Conservation (phyloP, 345 rosid species). For the Eucalyptus decipiens region DNA sequence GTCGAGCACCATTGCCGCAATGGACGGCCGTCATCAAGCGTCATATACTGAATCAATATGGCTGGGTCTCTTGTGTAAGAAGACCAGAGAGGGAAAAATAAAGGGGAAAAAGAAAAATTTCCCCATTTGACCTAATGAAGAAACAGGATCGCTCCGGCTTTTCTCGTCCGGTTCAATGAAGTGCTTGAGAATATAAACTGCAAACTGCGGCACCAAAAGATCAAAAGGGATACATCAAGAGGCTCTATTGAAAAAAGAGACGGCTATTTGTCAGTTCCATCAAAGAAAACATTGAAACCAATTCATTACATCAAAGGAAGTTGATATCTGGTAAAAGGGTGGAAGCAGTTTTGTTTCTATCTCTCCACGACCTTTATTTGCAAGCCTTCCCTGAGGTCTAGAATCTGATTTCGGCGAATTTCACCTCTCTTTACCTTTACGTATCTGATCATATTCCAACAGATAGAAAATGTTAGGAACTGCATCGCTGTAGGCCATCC, state of each 20-base stretch:
- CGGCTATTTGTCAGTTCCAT: neutral
- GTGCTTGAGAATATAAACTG: neutral
- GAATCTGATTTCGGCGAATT: neutral
- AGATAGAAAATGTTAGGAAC: neutral
- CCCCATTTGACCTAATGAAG: neutral
- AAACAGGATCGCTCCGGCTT: neutral
- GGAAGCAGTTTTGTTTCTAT: neutral
- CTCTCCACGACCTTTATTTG: neutral
- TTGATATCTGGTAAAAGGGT: neutral
- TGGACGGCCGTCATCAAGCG: neutral
- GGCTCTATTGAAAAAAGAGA: neutral
- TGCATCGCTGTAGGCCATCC: neutral
- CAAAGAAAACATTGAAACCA: neutral
- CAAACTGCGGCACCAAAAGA: neutral
- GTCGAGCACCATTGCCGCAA: neutral
- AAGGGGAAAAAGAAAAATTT: neutral
- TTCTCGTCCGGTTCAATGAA: neutral
- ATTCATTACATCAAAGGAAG: neutral
- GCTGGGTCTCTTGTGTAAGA: neutral
- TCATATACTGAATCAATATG: neutral
- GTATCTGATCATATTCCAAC: neutral
- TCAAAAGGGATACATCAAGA: neutral
- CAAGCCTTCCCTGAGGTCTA: neutral
- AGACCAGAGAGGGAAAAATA: neutral
- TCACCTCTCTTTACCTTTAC: neutral